These are phyloP conservation scores for Kluyveromyces dobzhanskii DNA, from an alignment of 805 yeast species.

Conservation along the genomic window DNA sequence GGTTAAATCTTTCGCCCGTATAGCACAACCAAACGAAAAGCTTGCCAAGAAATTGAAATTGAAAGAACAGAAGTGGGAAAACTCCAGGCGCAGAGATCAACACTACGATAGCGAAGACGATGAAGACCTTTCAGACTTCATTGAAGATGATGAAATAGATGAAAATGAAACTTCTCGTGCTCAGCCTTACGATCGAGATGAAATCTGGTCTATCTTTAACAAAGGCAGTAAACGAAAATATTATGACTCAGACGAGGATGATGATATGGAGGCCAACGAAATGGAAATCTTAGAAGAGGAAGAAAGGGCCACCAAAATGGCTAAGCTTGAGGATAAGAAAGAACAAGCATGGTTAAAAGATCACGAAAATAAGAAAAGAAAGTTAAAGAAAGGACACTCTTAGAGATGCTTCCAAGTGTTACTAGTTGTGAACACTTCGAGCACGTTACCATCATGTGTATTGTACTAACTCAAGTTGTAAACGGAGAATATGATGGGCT, in stretches of 20 bases:
- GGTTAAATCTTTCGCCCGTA: slow-evolving; percentile 9
- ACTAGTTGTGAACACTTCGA: no score
- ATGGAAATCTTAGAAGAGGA: slow-evolving; percentile 84
- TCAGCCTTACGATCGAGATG: slow-evolving; percentile 66
- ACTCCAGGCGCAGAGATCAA: no score
- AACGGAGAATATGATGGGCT: no score
- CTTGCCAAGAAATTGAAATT: slow-evolving; percentile 40
- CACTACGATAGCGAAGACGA: slow-evolving; percentile 35
- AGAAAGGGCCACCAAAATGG: slow-evolving; percentile 54
- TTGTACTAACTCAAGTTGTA: no score
- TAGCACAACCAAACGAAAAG: slow-evolving; percentile 51
- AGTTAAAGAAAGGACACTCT: slow-evolving; percentile 14
- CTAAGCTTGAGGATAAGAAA: slow-evolving; percentile 63
- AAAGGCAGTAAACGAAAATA: slow-evolving; percentile 47
- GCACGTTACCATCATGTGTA: no score
- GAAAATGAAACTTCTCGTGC: slow-evolving; percentile 14
- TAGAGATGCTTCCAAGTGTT: no score
- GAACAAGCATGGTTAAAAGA: slow-evolving; percentile 57
- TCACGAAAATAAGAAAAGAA: slow-evolving; percentile 38
- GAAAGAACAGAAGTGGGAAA: slow-evolving; percentile 1
- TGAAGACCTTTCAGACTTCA: slow-evolving; percentile 50
- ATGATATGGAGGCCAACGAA: slow-evolving; percentile 93
- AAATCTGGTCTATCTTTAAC: slow-evolving; percentile 82
- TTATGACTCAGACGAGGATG: slow-evolving; percentile 42
- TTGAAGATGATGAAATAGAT: slow-evolving; percentile 36